Evolutionary conservation across 1,139 yeast species (phyloP), one percentile per base, ranked within the genome.

Genomic region (Meyerozyma guilliermondii): DNA sequence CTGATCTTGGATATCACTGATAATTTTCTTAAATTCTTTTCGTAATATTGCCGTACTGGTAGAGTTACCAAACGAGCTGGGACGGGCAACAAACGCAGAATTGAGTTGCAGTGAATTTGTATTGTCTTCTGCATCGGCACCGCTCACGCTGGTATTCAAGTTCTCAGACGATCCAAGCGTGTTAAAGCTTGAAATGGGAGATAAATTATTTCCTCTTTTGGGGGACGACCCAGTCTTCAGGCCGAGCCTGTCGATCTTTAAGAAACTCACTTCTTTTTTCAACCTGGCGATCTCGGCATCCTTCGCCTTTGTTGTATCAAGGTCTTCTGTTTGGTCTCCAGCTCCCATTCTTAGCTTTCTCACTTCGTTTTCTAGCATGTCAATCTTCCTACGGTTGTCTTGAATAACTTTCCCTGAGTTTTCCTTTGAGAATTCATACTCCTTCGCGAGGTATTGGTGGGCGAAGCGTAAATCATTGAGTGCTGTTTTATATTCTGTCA

Each of bases 21-120:
- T 82, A 35, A 85, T 74, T 53, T 78, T 80, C 54, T 80, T 81
- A 66, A 86, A 86, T 60, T 86, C 91, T 51, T 81, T 76, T 44
- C 89, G 71, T 51, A 86, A 65, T 2, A 83, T 78, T 1, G 70
- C 74, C 41, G 61, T 69, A 52, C 66, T 60, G 43, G 41, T 53
- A 30, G 40, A 53, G 22, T 14, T 51, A 72, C 66, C 49, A 56
- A 63, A 8, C 58, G 59, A 53, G 5, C 51, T 50, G 18, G 61
- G 62, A 42, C 57, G 50, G 24, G 55, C 48, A 5, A 53, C 23
- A 39, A 40, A 16, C 27, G 45, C n/a, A 20, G 39, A 24, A 14
- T 13, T 11, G 8, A 36, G 16, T 7, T 14, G 31, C 39, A 24
- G 30, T 10, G 36, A 10, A 3, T n/a, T 13, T 3, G 24, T 8